phyloP scores from a whole-genome alignment of 257 asterid genomes.

The Petunia secreta region DNA sequence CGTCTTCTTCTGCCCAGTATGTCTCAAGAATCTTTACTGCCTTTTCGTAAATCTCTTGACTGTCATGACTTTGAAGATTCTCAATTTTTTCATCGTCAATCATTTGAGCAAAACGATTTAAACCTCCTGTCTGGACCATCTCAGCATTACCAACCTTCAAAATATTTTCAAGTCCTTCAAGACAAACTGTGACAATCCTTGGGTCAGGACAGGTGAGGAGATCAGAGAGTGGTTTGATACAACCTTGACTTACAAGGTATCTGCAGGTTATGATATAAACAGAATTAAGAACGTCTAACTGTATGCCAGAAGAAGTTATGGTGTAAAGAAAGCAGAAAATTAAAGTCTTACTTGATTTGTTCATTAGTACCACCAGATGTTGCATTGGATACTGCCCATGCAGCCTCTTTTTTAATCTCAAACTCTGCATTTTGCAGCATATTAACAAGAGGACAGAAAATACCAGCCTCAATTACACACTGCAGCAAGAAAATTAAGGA shows the following conservation, averaged over 20 bases:
- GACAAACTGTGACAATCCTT: constrained; percentile 69
- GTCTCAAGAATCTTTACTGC: constrained; percentile 76
- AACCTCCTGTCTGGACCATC: constrained; percentile 59
- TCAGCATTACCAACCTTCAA: constrained; percentile 76
- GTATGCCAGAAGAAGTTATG: neutral
- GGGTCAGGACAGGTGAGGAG: constrained; percentile 80
- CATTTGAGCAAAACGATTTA: constrained; percentile 65
- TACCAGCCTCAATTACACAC: constrained; percentile 63
- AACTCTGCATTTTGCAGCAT: constrained; percentile 80
- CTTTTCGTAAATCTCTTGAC: constrained; percentile 75
- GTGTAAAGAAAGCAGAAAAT: too few relatives aligned
- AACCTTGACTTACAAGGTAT: constrained; percentile 61
- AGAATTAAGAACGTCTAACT: neutral
- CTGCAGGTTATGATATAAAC: constrained; percentile 35
- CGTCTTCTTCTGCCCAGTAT: constrained; percentile 69
- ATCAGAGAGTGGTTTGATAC: constrained; percentile 74
- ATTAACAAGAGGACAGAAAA: constrained; percentile 58
- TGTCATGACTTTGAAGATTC: constrained; percentile 83
- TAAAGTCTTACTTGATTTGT: constrained; percentile 63
- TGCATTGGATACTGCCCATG: constrained; percentile 92
- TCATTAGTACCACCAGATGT: constrained; percentile 87
- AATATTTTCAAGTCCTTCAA: constrained; percentile 82
- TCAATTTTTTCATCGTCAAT: constrained; percentile 76
- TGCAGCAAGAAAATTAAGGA: constrained; percentile 28
- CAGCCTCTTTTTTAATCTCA: constrained; percentile 92